Evolutionary conservation across 495 filamentous ascomycete genomes (phyloP).

Genomic region (Aspergillus campestris): DNA sequence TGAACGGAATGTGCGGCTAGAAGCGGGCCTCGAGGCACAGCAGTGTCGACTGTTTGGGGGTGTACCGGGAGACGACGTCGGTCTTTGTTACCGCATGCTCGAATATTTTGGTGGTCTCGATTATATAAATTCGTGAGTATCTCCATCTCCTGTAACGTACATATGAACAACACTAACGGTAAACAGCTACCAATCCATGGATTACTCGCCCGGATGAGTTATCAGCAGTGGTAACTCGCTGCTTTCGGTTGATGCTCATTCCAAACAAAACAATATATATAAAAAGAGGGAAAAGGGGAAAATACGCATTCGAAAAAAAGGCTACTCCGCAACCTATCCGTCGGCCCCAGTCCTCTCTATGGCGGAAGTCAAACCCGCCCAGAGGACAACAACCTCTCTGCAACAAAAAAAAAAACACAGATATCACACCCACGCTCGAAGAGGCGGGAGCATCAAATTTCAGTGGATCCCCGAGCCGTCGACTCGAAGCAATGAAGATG

Average conservation of each 20-base stretch:
- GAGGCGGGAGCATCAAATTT: conserved; percentile 23
- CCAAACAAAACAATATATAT: too few species aligned
- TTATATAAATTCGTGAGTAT: conserved; percentile 39
- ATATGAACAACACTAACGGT: neutral
- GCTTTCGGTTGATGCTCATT: too few species aligned
- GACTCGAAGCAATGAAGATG: conserved; percentile 45
- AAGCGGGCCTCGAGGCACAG: conserved; percentile 23
- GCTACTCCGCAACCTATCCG: too few species aligned
- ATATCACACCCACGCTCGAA: neutral
- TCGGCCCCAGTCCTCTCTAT: too few species aligned
- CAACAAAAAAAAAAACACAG: too few species aligned
- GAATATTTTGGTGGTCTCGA: conserved; percentile 42
- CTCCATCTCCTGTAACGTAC: neutral
- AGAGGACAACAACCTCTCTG: too few species aligned
- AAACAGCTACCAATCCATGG: neutral
- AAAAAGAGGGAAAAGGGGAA: too few species aligned
- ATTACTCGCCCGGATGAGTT: too few species aligned
- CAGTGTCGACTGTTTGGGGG: conserved; percentile 40
- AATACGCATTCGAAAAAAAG: too few species aligned
- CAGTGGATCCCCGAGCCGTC: conserved; percentile 26
- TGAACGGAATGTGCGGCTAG: conserved; percentile 19
- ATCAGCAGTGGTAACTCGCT: too few species aligned
- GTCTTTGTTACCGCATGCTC: conserved; percentile 40
- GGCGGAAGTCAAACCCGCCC: too few species aligned
- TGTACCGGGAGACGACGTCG: conserved; percentile 38